Evolutionary conservation across 2,329 filamentous ascomycete genomes (phyloP), one percentile per base, ranked within the genome.

Genomic region (Epichloe baconii): DNA sequence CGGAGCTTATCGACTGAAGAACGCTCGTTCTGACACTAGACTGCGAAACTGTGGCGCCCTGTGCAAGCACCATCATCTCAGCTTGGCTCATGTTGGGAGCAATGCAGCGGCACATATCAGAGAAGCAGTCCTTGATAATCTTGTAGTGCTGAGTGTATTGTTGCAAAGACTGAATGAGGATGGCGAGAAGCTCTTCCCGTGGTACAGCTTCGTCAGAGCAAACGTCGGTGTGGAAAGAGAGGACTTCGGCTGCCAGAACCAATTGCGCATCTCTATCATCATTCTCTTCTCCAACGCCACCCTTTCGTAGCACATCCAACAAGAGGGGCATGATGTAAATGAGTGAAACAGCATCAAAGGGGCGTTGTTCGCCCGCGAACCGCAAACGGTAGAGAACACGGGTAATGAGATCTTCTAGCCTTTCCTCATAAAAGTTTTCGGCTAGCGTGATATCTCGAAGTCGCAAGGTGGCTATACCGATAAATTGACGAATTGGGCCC

Each of bases 101-200:
- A 48, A 97, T 77, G 56, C 85, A 90, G 53, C 89, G 83, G 61
- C 87, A 88, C 57, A 94, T 78, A 64, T 97, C 88, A 50, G 85
- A 77, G 56, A 98, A 79, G 61, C 88, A 95, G 67, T 98, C 93
- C 66, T 91, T 95, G 68, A 96, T 82, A 52, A 90, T 74, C 68
- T 95, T 95, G 72, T 96, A 96, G 67, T 98, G 93, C 62, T 95
- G 89, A 44, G 82, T 85, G 65, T 95, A 95, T 54, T 71, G 78
- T 64, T 94, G 87, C 86, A 98, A 94, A 1, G 89, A 85, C 44
- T 74, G 74, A 52, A 95, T 83, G 38, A 98, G 73, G 3, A 78
- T 75, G 2, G 78, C 72, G 4, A 97, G 67, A 38, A 95, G 74
- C 53, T 89, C 80, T 48, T 79, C 76, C 8, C 93, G 82, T 34